A percentile compares a stretch with the other conserved stretches of the same genome.
phyloP scores from a whole-genome alignment of 2,329 filamentous ascomycete genomes.

The Fusarium siculi region DNA sequence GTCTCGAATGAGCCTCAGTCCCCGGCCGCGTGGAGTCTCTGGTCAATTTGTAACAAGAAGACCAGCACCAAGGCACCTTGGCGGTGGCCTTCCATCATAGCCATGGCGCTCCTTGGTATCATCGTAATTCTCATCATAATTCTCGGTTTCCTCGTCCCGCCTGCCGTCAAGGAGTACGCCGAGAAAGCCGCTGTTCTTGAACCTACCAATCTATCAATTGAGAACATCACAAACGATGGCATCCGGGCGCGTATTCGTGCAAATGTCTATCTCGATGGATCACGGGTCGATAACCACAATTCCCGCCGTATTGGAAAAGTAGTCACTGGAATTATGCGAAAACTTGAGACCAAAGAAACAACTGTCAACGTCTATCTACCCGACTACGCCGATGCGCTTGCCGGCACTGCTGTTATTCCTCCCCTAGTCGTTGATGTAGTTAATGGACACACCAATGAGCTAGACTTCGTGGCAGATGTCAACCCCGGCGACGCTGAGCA shows the following conservation, averaged over 20 bases:
- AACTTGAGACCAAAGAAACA: slow-evolving; percentile 79
- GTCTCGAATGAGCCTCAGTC: slow-evolving; percentile 2
- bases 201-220: slow-evolving; percentile 84
- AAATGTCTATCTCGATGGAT: slow-evolving; percentile 82
- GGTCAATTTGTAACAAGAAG: slow-evolving; percentile 35
- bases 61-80: slow-evolving; percentile 40
- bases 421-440: slow-evolving; percentile 79
- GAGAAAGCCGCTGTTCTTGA: slow-evolving; percentile 84
- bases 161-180: slow-evolving; percentile 85
- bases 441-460: slow-evolving; percentile 78
- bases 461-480: slow-evolving; percentile 84
- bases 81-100: slow-evolving; percentile 82
- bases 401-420: slow-evolving; percentile 82
- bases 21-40: slow-evolving; percentile 33
- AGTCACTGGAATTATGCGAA: slow-evolving; percentile 81
- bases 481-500: slow-evolving; percentile 80
- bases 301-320: slow-evolving; percentile 80
- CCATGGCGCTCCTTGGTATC: slow-evolving; percentile 73
- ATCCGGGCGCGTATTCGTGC: slow-evolving; percentile 84
- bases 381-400: slow-evolving; percentile 79
- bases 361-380: slow-evolving; percentile 82
- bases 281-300: slow-evolving; percentile 75
- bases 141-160: slow-evolving; percentile 83
- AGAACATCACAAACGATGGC: slow-evolving; percentile 83
- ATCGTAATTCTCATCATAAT: slow-evolving; percentile 76